Evolutionary conservation across 2,329 filamentous ascomycete genomes (phyloP), one percentile per base, ranked within the genome.

Genomic region (Aspergillus viridinutans): DNA sequence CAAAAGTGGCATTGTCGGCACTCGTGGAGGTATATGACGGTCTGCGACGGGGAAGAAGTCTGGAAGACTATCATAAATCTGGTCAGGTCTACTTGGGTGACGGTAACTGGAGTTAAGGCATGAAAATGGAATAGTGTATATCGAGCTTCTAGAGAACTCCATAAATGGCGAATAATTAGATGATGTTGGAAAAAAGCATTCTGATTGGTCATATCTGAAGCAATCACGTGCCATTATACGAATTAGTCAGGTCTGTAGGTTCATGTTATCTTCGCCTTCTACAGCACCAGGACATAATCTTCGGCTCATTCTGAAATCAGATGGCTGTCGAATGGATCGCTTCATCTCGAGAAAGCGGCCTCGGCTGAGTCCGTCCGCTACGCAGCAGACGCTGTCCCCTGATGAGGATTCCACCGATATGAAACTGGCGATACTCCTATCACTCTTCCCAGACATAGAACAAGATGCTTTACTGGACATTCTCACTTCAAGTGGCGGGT

Each of bases 371-470:
- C 55, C 58, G 26, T 38, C 57, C 4, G 38, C 20, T 3, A 53
- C 38, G 1, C 47, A 23, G 42, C 56, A 29, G 38, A 25, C 38
- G 35, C 50, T 4, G 32, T 32, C 35, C 12, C 20, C 52, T 9
- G 83, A 85, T 17, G 85, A 92, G 17, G 90, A 96, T 49, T 87
- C 89, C 1, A 99, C 94, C 0, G 94, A 97, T 61, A 80, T 95
- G 65, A 97, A 97, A 69, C 77, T 99, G 14, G 92, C 92, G 1
- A 78, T 96, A 1, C 78, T 99, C 3, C 83, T 88, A 2, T 97
- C 94, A 0, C 76, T 97, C 0, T 83, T 92, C 62, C 85, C 90
- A 0, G 70, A 78, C 0, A 62, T 86, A 3, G 80, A 85, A 7
- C 85, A 89, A 49, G 84, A 87, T 38, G 78, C 81, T 0, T 78